Base-by-base conservation (phyloP, 768 basidiomycete genomes). In the Naematelia encephala region DNA sequence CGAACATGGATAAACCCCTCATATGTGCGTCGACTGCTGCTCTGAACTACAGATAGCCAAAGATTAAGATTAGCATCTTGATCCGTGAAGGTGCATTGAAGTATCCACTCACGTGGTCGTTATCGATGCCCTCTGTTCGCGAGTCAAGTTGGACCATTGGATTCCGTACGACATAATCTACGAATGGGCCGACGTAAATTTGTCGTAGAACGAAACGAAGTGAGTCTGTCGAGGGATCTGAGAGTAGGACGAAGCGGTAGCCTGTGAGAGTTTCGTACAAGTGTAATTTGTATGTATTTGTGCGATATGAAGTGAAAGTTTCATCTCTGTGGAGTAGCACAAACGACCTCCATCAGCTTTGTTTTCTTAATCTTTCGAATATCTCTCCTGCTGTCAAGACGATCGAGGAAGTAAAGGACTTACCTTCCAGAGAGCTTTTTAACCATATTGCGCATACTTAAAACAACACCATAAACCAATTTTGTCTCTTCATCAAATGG, bases 401-500 rank as follows among this genome's bases (percentile, higher is more conserved):
- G 16, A 39, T 39, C 34, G 16, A 39, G 34, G 46, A 11, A 13
- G 5, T 2, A 29, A 67, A 80, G 42, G 1, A 67, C 78, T 68
- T 64, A 92, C 94, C 86, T 83, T 66, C 88, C 86, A 12, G 93
- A 89, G 10, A 99, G 78, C 77, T 96, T 98, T 81, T 86, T 94
- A 72, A 94, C 81, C 92, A 98, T 94, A 77, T 91, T 92, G 55
- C 91, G 80, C 67, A 99, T 74, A 5, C 90, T 92, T 44, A 97
- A 80, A 13, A 98, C 82, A 54, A 99, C 90, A 56, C 96, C 96
- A 74, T 98, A 99, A 0, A 99, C 93, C 61, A 99, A 83, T 74
- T 99, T 99, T 0, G 87, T 87, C 77, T 99, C 94, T 76, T 99
- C 96, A 72, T 99, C 96, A 67, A 99, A 98, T 4, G 94, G 81